A percentile compares a stretch with the other conserved stretches of the same genome.
Conservation (phyloP, 805 yeast species). For the Metschnikowia reukaufii region DNA sequence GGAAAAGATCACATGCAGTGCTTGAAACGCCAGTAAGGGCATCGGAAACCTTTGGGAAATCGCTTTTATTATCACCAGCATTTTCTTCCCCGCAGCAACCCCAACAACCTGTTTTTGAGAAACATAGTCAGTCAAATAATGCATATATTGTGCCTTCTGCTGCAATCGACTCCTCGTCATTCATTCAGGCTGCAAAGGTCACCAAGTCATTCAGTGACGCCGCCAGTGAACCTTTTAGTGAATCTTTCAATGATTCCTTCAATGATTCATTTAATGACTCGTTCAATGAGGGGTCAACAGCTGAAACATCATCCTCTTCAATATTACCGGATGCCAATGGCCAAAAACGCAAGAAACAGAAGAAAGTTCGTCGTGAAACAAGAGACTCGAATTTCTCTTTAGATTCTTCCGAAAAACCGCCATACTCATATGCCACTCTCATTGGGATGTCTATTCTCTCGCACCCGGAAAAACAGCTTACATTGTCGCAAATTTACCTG, state of each 20-base stretch:
- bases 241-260: background rate
- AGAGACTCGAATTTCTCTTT: conserved; percentile 44
- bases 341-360: conserved; percentile 25
- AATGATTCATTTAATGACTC: background rate
- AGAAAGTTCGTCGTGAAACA: conserved; percentile 28
- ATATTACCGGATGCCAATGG: background rate
- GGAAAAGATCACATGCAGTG: conserved; percentile 17
- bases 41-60: conserved; percentile 11
- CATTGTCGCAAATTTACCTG: conserved; percentile 69
- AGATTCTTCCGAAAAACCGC: conserved; percentile 72
- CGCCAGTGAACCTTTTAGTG: conserved; percentile 8
- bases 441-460: conserved; percentile 91
- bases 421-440: conserved; percentile 88
- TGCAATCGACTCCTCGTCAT: conserved; percentile 14
- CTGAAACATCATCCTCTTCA: conserved; percentile 1
- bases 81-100: conserved; percentile 50
- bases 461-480: conserved; percentile 52
- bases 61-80: conserved; percentile 41
- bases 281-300: background rate
- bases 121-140: background rate
- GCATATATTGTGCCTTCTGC: conserved; percentile 17
- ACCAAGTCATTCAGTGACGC: conserved; percentile 7
- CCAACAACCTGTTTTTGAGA: conserved; percentile 12
- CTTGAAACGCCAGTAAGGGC: conserved; percentile 23
- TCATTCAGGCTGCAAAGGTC: conserved; percentile 7